Base-by-base conservation (phyloP, 2,329 filamentous ascomycete genomes). In the Aspergillus floridensis region DNA sequence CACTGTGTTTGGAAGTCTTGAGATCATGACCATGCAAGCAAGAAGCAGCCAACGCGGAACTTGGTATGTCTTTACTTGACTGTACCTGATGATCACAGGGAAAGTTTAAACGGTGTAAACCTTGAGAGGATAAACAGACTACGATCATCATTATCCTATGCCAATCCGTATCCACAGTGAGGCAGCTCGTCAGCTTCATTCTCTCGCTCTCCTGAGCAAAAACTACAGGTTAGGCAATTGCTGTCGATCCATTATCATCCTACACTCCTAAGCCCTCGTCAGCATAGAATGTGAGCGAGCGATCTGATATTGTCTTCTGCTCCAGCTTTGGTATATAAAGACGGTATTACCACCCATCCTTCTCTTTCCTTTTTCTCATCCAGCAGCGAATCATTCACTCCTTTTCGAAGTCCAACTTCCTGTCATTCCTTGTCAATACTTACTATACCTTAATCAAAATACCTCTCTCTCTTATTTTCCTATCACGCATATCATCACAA, bases 371-470 rank as follows among this genome's bases (percentile, higher is more conserved):
- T 55, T 60, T 41, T 6, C 16, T 55, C 52, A 26, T 53, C 49
- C 58, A 63, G 50, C 57, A 63, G 55, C 57, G 51, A 56, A 57
- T 61, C 58, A 51, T 57, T 56, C 60, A 57, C 53, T 65, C 52
- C 3, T 58, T 62, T 16, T 50, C 51, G 54, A 35, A 48, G 29
- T 60, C 62, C 60, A 47, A 65, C 61, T 54, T 44, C 47, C 56
- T 58, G 63, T 68, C 68, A 59, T 62, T 70, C 68, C 52, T 65
- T 68, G 38, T 16, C 52, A 32, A 26, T 26, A 16, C 26, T n/a
- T 21, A 53, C 51, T 38, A 5, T 46, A 21, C 26, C 47, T 53
- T 49, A 58, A 53, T 48, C 29, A 8, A 29, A 7, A 47, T 31
- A 44, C 56, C 53, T 49, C 61, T 63, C 54, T 56, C 61, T 64